phyloP scores from a whole-genome alignment of 2,329 filamentous ascomycete genomes.

The Hirsutella rhossiliensis region DNA sequence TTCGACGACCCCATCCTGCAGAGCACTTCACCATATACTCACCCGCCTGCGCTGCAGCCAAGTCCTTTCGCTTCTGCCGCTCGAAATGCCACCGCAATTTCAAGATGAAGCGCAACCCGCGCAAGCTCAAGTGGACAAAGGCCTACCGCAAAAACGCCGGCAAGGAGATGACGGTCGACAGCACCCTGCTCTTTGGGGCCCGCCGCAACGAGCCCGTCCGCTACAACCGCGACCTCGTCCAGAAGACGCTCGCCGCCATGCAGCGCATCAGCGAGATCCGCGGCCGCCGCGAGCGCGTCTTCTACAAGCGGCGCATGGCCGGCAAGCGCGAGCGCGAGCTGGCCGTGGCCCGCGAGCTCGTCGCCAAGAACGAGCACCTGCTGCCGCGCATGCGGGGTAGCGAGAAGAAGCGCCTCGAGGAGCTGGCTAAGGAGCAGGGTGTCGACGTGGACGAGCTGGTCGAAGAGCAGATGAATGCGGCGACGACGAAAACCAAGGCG shows the following conservation, averaged over 20 bases:
- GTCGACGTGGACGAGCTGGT: slow-evolving; percentile 33
- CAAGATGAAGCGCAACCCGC: slow-evolving; percentile 97
- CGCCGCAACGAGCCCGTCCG: slow-evolving; percentile 89
- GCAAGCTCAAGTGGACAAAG: slow-evolving; percentile 97
- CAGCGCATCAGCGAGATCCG: slow-evolving; percentile 79
- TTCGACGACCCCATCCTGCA: slow-evolving; percentile 7
- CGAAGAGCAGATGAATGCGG: slow-evolving; percentile 15
- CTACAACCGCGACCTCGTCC: slow-evolving; percentile 87
- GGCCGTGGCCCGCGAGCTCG: slow-evolving; percentile 72
- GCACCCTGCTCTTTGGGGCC: slow-evolving; percentile 81
- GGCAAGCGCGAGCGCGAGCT: slow-evolving; percentile 78
- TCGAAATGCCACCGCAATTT: slow-evolving; percentile 58
- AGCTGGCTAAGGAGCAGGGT: slow-evolving; percentile 37
- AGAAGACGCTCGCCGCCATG: slow-evolving; percentile 86
- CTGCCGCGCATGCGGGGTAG: slow-evolving; percentile 60
- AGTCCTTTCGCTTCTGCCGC: slow-evolving; percentile 46
- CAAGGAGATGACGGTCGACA: slow-evolving; percentile 87
- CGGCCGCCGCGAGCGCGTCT: slow-evolving; percentile 69
- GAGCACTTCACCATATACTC: not conserved
- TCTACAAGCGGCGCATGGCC: slow-evolving; percentile 89
- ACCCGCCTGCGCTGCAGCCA: slow-evolving; percentile 13
- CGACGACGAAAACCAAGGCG: slow-evolving; percentile 18
- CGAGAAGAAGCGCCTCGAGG: slow-evolving; percentile 47
- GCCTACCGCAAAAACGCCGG: slow-evolving; percentile 70
- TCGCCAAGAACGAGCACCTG: slow-evolving; percentile 85